Conservation (phyloP, 495 filamentous ascomycete genomes). For the Neurospora sp. region DNA sequence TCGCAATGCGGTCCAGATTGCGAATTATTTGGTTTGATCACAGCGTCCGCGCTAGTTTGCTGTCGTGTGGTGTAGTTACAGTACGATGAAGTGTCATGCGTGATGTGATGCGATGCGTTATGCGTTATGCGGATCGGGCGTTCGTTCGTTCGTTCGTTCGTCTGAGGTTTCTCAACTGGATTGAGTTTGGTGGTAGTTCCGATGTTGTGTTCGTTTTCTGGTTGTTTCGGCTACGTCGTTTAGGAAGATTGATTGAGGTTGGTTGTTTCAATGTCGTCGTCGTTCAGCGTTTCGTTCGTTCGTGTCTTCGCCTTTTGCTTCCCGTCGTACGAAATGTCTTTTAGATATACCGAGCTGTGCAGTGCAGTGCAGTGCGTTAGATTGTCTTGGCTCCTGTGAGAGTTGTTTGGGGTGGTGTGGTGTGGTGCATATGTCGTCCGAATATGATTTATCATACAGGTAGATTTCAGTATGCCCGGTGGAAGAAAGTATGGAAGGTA, state of each 20-base stretch:
- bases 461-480: background rate
- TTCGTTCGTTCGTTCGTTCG: background rate
- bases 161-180: background rate
- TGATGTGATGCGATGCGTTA: background rate
- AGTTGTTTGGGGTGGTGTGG: too few relatives aligned
- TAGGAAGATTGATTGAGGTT: too few relatives aligned
- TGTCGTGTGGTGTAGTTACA: too few relatives aligned
- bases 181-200: background rate
- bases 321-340: background rate
- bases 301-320: too few relatives aligned
- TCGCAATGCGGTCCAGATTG: background rate
- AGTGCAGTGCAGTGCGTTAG: background rate
- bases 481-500: background rate
- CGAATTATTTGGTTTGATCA: too few relatives aligned
- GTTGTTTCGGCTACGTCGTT: too few relatives aligned
- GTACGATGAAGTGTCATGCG: background rate
- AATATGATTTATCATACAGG: too few relatives aligned
- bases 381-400: background rate
- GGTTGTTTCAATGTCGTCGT: too few relatives aligned
- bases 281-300: background rate
- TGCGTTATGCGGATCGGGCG: background rate
- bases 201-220: too few relatives aligned
- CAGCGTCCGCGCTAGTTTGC: too few relatives aligned
- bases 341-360: background rate
- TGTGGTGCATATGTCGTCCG: too few relatives aligned